Evolutionary conservation across 2,329 filamentous ascomycete genomes (phyloP).

Genomic region (Hymenoscyphus linearis): DNA sequence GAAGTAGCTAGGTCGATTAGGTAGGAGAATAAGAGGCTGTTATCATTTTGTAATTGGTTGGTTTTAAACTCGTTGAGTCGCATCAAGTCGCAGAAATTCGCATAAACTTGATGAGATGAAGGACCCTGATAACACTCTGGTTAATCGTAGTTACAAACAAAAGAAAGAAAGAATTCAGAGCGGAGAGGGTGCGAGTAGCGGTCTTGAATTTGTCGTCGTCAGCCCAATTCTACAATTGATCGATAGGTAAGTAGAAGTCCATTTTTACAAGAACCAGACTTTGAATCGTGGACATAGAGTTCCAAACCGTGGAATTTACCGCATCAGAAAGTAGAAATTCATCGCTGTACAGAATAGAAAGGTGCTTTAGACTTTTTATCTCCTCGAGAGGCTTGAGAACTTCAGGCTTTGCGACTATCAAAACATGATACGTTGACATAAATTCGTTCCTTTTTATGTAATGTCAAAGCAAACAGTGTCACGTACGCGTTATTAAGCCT

Average conservation of each 20-base stretch:
- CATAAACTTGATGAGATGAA: conserved; percentile 6
- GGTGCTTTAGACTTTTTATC: background rate
- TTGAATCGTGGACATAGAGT: conserved; percentile 4
- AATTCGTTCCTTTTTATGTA: too few relatives aligned
- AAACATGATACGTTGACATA: too few relatives aligned
- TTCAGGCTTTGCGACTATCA: too few relatives aligned
- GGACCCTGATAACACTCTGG: background rate
- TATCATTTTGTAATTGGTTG: background rate
- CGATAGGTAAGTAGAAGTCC: background rate
- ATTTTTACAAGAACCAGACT: conserved; percentile 1
- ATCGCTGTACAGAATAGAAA: background rate
- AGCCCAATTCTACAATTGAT: background rate
- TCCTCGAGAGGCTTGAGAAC: too few relatives aligned
- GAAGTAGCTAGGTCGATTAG: conserved; percentile 1
- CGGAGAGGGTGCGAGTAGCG: background rate
- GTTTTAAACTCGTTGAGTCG: background rate
- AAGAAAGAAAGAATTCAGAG: conserved; percentile 1
- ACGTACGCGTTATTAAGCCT: too few relatives aligned
- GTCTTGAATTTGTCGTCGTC: background rate
- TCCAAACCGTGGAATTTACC: background rate
- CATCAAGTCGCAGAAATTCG: conserved; percentile 5
- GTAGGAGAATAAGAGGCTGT: background rate
- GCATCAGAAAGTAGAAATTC: background rate
- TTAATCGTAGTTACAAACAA: background rate
- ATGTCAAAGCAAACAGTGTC: too few relatives aligned